Conservation (phyloP, 2,329 filamentous ascomycete genomes). For the Colletotrichum euphorbiae region DNA sequence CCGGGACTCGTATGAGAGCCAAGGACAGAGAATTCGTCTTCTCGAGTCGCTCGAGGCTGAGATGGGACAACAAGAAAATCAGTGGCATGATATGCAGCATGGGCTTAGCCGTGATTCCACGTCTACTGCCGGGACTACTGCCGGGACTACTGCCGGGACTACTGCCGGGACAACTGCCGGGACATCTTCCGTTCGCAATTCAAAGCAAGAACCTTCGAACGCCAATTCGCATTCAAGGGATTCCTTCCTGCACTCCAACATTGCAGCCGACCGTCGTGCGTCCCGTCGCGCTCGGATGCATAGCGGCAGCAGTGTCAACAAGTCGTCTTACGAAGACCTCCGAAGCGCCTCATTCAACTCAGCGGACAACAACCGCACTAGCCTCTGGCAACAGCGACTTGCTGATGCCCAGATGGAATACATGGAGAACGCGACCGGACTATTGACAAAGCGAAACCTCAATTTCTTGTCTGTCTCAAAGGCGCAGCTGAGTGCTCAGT, state of each 20-base stretch:
- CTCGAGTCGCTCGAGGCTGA: slow-evolving; percentile 71
- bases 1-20: slow-evolving; percentile 50
- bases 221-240: slow-evolving; percentile 37
- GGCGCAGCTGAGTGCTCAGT: slow-evolving; percentile 42
- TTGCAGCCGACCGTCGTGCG: slow-evolving; percentile 52
- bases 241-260: slow-evolving; percentile 43
- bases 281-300: slow-evolving; percentile 53
- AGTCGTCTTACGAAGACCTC: slow-evolving; percentile 44
- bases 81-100: slow-evolving; percentile 69
- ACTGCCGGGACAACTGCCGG: no score
- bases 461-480: slow-evolving; percentile 53
- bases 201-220: slow-evolving; percentile 42
- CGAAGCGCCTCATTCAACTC: slow-evolving; percentile 47
- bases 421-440: slow-evolving; percentile 53
- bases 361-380: slow-evolving; percentile 49
- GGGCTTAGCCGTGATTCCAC: slow-evolving; percentile 63
- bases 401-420: slow-evolving; percentile 60
- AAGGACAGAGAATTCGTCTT: slow-evolving; percentile 59
- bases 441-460: slow-evolving; percentile 51
- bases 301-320: slow-evolving; percentile 45
- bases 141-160: no score
- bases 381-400: slow-evolving; percentile 58
- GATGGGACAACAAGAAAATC: slow-evolving; percentile 69
- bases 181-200: slow-evolving; percentile 49
- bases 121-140: slow-evolving; percentile 59